These are phyloP conservation scores for Paraconiothyrium sp. DNA, from an alignment of 2,329 filamentous ascomycete genomes.

Conservation along the genomic window DNA sequence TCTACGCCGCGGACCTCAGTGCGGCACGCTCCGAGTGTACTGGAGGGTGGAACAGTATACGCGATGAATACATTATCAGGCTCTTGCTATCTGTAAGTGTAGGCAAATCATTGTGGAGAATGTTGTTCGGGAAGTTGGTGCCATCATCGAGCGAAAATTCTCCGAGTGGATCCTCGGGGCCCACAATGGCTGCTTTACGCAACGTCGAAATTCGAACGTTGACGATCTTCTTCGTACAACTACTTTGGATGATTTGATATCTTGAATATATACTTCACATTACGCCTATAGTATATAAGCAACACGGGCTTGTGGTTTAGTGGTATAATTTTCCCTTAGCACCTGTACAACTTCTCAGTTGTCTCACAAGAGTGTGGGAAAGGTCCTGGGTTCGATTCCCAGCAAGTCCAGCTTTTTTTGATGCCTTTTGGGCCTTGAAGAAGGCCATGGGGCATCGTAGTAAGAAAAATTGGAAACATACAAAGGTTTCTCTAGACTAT, in stretches of 20 bases:
- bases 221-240: not conserved
- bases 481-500: too few species aligned
- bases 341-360: not conserved
- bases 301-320: constrained; percentile 9
- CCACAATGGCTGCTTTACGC: not conserved
- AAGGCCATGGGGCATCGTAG: too few species aligned
- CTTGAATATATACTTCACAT: not conserved
- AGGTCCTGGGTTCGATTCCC: constrained; percentile 13
- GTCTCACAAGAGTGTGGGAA: not conserved
- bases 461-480: too few species aligned
- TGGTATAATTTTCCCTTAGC: constrained; percentile 12
- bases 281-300: not conserved
- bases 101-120: not conserved
- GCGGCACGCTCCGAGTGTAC: too few species aligned
- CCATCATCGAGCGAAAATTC: not conserved
- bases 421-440: too few species aligned
- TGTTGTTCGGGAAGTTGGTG: not conserved
- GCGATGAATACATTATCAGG: not conserved
- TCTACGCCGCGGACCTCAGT: too few species aligned
- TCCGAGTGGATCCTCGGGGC: not conserved
- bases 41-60: too few species aligned
- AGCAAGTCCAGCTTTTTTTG: constrained; percentile 3
- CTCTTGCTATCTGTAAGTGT: not conserved
- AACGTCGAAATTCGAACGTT: not conserved
- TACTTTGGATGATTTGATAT: not conserved